Conservation (phyloP, 257 asterid species). For the Solanum clarkiae region DNA sequence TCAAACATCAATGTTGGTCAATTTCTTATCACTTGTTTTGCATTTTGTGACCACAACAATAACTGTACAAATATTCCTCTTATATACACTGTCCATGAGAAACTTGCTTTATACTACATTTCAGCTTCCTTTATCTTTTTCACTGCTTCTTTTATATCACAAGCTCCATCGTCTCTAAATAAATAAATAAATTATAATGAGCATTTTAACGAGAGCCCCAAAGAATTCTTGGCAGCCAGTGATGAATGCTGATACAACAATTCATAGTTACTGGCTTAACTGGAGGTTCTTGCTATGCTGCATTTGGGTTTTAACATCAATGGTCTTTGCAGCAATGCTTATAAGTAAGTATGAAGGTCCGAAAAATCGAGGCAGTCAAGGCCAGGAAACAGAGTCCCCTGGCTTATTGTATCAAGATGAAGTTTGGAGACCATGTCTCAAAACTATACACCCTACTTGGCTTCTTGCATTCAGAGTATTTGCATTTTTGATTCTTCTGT, state of each 20-base stretch:
- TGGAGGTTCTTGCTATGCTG: constrained; percentile 59
- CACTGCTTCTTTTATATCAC: not conserved
- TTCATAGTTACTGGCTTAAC: constrained; percentile 47
- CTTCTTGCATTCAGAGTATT: constrained; percentile 55
- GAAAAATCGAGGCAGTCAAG: not conserved
- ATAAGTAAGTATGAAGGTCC: constrained; percentile 38
- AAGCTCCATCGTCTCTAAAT: not conserved
- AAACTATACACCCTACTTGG: constrained; percentile 74
- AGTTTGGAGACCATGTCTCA: constrained; percentile 78
- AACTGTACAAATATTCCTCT: not conserved
- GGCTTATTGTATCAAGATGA: constrained; percentile 64
- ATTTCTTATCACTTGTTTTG: constrained; percentile 15
- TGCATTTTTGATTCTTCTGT: constrained; percentile 63
- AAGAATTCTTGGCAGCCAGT: constrained; percentile 57
- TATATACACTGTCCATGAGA: not conserved
- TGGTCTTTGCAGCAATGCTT: constrained; percentile 45
- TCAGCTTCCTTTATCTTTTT: not conserved
- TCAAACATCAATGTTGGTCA: constrained; percentile 22
- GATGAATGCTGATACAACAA: constrained; percentile 40
- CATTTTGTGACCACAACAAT: not conserved
- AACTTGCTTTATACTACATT: constrained; percentile 1
- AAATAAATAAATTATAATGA: constrained; percentile 12
- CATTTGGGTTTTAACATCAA: constrained; percentile 33
- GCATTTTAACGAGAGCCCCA: constrained; percentile 39
- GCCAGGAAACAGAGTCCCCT: not conserved